Conservation (phyloP, 495 filamentous ascomycete genomes). For the Aspergillus egyptiacus region DNA sequence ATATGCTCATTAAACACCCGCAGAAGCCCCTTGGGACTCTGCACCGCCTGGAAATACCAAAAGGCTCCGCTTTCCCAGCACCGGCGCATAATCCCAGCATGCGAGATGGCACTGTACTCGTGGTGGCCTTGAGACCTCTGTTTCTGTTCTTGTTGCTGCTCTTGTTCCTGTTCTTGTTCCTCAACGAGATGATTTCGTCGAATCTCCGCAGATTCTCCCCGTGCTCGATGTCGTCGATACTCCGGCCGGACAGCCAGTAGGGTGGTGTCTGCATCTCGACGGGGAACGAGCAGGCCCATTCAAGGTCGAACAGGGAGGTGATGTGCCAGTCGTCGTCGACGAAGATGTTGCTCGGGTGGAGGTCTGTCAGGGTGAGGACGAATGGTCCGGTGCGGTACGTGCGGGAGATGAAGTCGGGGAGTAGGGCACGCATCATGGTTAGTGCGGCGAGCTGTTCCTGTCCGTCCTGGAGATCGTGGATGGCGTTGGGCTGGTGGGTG, state of each 20-base stretch:
- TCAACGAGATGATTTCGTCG: slow-evolving; percentile 5
- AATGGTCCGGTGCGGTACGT: slow-evolving; percentile 24
- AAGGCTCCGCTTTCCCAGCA: slow-evolving; percentile 17
- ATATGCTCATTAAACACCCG: slow-evolving; percentile 19
- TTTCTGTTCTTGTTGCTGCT: not conserved
- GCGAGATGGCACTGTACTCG: not conserved
- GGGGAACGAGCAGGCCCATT: slow-evolving; percentile 24
- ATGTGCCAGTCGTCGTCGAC: slow-evolving; percentile 28
- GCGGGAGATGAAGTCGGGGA: slow-evolving; percentile 17
- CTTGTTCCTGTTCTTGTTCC: slow-evolving; percentile 10
- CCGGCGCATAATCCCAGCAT: slow-evolving; percentile 14
- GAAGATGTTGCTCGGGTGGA: slow-evolving; percentile 32
- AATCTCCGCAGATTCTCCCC: not conserved
- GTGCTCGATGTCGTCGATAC: slow-evolving; percentile 14
- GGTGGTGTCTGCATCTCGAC: slow-evolving; percentile 22
- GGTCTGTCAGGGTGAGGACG: slow-evolving; percentile 22
- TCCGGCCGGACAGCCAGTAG: slow-evolving; percentile 28
- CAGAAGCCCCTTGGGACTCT: slow-evolving; percentile 17
- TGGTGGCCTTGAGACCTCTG: too few relatives aligned
- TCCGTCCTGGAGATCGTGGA: slow-evolving; percentile 19
- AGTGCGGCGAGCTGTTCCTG: slow-evolving; percentile 21
- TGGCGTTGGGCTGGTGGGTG: slow-evolving; percentile 25
- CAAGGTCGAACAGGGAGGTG: slow-evolving; percentile 19
- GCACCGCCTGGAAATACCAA: slow-evolving; percentile 24
- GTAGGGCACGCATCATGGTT: slow-evolving; percentile 22